Conservation (phyloP, 495 filamentous ascomycete species). For the Aspergillus hancockii region DNA sequence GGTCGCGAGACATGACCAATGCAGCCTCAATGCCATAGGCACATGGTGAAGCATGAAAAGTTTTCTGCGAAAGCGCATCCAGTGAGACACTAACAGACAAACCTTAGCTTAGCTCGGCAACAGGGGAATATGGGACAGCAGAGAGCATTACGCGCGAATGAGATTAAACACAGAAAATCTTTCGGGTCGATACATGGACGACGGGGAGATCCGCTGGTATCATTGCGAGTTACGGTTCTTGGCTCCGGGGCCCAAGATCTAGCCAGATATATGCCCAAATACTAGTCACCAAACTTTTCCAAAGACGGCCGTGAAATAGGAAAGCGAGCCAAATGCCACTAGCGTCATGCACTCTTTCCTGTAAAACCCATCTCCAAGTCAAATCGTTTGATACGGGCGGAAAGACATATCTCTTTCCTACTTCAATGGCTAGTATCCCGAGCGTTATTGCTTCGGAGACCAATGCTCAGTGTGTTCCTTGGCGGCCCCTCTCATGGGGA, state of each 20-base stretch:
- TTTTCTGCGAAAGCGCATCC: background rate
- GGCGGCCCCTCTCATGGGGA: background rate
- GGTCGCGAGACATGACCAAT: background rate
- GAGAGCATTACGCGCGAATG: background rate
- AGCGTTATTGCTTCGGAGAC: background rate
- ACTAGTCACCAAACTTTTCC: background rate
- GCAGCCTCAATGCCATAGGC: background rate
- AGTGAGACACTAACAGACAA: background rate
- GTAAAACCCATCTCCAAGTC: background rate
- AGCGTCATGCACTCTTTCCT: background rate
- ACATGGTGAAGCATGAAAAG: background rate
- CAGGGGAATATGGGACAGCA: background rate
- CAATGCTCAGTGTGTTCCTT: background rate
- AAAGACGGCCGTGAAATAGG: background rate
- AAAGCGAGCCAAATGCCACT: constrained; percentile 3
- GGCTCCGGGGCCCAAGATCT: constrained; percentile 2
- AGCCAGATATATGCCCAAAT: constrained; percentile 1
- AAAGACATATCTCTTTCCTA: background rate
- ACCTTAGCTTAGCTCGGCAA: background rate
- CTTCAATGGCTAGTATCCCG: background rate
- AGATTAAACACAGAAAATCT: background rate
- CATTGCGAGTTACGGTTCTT: constrained; percentile 6
- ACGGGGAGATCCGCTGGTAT: background rate
- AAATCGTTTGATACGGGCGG: background rate
- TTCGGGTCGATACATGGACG: background rate